Evolutionary conservation across 2,329 filamentous ascomycete genomes (phyloP), one percentile per base, ranked within the genome.

Genomic region (Ascochyta lentis): DNA sequence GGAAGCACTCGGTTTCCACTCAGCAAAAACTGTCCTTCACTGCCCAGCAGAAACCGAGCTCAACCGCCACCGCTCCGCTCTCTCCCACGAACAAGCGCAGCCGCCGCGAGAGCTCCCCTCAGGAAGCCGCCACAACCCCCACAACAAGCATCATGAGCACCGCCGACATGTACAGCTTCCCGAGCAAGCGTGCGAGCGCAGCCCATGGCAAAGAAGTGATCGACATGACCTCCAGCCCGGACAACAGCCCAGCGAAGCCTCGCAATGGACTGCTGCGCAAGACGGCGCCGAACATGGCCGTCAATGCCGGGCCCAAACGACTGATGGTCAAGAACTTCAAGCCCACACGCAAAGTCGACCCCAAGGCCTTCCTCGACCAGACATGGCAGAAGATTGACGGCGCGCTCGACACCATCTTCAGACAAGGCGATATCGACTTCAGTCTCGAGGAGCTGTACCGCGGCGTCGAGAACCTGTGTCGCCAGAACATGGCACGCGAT

Each of bases 321-420:
- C 84, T 99, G 41, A 85, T 94, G n/a, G 91, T 99, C 67, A 96
- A 96, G 84, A 98, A 97, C 73, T 83, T 97, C 61, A 87, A 89
- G 56, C 83, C 84, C 1, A 82, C 82, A 16, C 78, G 84, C n/a
- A 82, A 83, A 54, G 81, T 84, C 50, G 86, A 92, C 65, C 84
- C 90, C 19, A 86, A 90, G 59, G 83, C 86, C 60, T 98, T 96
- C 78, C 91, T 96, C 66, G 81, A 87, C 37, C 86, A 87, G 67
- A 89, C 87, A 3, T 91, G 89, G 86, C 77, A 79, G 37, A 89
- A 96, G 71, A 81, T 98, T 6, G 86, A 91, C 54, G 81, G 81
- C 33, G 91, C 92, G 1, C 78, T 99, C 49, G 81, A 83, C 10
- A 84, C 87, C 39, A 86, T 98, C 23, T 94, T 98, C 71, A 79